These are phyloP conservation scores for Botrytis porri DNA, from an alignment of 2,329 filamentous ascomycete species.

Conservation along the genomic window DNA sequence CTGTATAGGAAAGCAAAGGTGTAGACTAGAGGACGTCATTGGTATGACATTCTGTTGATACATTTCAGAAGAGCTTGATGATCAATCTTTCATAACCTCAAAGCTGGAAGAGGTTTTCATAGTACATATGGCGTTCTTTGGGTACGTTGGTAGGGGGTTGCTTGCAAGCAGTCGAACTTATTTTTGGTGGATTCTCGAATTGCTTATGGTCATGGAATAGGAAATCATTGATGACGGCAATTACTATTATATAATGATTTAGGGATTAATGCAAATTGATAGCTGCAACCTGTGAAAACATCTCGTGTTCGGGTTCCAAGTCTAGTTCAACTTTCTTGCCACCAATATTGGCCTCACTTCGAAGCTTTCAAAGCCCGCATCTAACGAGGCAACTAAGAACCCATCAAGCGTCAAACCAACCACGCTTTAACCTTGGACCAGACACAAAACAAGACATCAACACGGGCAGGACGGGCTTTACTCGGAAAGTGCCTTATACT, in stretches of 20 bases:
- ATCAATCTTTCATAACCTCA: background rate
- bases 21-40: background rate
- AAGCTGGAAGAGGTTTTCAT: constrained; percentile 11
- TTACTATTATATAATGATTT: constrained; percentile 22
- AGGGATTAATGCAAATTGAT: constrained; percentile 21
- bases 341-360: background rate
- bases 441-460: background rate
- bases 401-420: background rate
- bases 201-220: constrained; percentile 7
- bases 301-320: background rate
- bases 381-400: background rate
- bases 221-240: constrained; percentile 12
- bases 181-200: background rate
- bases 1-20: background rate
- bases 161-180: background rate
- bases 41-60: background rate
- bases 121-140: constrained; percentile 17
- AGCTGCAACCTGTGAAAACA: background rate
- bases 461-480: background rate
- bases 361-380: background rate
- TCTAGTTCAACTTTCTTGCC: background rate
- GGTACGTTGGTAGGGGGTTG: constrained; percentile 17
- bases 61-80: background rate
- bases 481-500: constrained; percentile 10
- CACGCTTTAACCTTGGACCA: background rate